Base-by-base conservation (phyloP, 2,329 filamentous ascomycete species). In the Cercospora sp. region DNA sequence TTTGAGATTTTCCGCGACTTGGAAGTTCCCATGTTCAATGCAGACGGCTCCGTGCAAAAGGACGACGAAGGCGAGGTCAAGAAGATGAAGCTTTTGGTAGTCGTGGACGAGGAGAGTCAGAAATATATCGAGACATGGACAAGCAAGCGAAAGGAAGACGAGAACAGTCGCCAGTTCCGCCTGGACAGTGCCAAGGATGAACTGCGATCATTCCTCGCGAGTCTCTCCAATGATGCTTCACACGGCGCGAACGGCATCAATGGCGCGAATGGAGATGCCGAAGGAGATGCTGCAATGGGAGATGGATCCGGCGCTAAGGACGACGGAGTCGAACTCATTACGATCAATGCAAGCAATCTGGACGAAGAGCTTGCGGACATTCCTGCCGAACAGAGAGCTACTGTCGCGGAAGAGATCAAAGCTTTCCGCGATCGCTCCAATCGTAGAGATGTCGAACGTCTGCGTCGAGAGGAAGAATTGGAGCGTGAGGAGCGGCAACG, bases 321-420 rank as follows among this genome's bases (percentile, higher is more conserved):
- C 21, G 81, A 81, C 49, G 87, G 88, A 65, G 89, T 92, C 5
- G 93, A 97, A 79, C 90, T 97, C 45, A 90, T 97, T 71, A 97
- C 94, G 67, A 97, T 98, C 68, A 90, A 93, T 3, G 85, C 97
- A 34, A 89, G 90, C 0, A 88, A 74, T 16, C 75, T 79, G 10
- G 95, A 99, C 71, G 96, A 99, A 76, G 95, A 99, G 77, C 85
- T 99, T 55, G 90, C 94, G 21, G 95, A 99, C 75, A 97, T 99
- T 59, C 95, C 95, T 0, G 90, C 92, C 0, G 95, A 98, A 78
- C 96, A 97, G 93, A 90, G 95, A 26, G 95, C 97, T 78, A 94
- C 93, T 0, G 95, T 99, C 16, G 92, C 95, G 0, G 90, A 90
- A 66, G 96, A 99, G 79, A 99, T 99, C 75, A 90, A 93, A 0